Evolutionary conservation across 176 grass and related monocot genomes (phyloP).

Genomic region (Aegilops longissima): DNA sequence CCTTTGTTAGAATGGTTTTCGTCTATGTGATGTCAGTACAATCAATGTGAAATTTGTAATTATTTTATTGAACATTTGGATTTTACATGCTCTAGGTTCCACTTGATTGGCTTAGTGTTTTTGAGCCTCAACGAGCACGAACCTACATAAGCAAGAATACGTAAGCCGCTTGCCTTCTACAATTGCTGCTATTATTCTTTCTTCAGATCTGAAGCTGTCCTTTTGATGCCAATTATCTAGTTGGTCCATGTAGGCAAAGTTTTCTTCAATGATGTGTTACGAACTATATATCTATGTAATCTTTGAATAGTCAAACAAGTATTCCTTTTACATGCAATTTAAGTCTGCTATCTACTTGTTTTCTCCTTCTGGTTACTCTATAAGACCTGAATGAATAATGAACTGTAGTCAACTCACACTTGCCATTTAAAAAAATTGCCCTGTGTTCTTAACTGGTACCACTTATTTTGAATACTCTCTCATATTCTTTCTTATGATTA

Average conservation of each 20-base stretch:
- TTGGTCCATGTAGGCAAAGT: neutral
- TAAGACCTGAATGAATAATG: neutral
- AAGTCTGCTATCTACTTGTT: neutral
- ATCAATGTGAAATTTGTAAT: neutral
- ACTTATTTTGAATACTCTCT: neutral
- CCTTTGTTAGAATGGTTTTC: neutral
- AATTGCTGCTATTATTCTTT: neutral
- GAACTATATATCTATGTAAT: no score
- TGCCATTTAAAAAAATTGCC: neutral
- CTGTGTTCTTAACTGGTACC: neutral
- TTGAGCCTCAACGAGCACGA: conserved; percentile 26
- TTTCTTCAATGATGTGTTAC: neutral
- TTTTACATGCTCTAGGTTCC: conserved; percentile 49
- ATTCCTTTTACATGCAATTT: neutral
- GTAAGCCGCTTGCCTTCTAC: conserved; percentile 31
- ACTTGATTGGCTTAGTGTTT: conserved; percentile 61
- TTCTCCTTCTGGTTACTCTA: neutral
- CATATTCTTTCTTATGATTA: neutral
- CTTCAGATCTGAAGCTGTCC: neutral
- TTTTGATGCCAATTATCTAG: neutral
- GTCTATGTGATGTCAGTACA: neutral
- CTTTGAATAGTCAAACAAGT: neutral
- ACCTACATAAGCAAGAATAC: conserved; percentile 42
- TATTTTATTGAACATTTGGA: neutral
- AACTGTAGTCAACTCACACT: neutral